Conservation (phyloP, 352 stramenopile species). For the Phytophthora cajani region DNA sequence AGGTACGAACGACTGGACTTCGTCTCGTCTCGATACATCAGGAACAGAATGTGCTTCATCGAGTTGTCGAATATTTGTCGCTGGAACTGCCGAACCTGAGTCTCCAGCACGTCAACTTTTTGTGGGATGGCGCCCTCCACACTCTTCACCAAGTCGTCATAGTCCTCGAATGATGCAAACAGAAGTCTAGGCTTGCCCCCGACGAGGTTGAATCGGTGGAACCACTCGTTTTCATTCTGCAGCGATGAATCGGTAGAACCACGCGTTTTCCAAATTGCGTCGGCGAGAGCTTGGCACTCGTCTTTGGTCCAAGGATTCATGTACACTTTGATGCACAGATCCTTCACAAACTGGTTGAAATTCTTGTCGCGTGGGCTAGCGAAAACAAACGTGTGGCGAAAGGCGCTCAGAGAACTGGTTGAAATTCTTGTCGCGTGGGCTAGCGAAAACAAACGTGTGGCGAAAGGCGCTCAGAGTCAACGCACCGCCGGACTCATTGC, state of each 20-base stretch:
- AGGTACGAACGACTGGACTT: not conserved
- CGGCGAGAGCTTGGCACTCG: conserved; percentile 28
- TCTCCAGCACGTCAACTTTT: not conserved
- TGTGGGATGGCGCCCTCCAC: conserved; percentile 6
- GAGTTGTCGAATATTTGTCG: not conserved
- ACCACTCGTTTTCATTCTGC: conserved; percentile 9
- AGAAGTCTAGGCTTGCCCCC: conserved; percentile 33
- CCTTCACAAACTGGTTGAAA: conserved; percentile 36
- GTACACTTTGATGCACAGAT: conserved; percentile 28
- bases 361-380: conserved; percentile 28
- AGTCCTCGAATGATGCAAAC: conserved; percentile 21
- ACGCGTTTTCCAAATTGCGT: conserved; percentile 20
- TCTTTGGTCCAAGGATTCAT: conserved; percentile 43
- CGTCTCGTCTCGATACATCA: not conserved
- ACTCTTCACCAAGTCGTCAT: conserved; percentile 13
- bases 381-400: conserved; percentile 22
- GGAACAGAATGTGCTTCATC: not conserved
- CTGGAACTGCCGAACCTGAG: not conserved
- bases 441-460: conserved; percentile 30
- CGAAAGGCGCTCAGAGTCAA: not conserved
- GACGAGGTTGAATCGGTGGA: conserved; percentile 33
- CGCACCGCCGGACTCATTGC: conserved; percentile 7
- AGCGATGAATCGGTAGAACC: not conserved
- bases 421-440: conserved; percentile 28
- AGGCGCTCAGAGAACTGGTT: conserved; percentile 10